These are phyloP conservation scores for Fusarium continuum DNA, from an alignment of 2,329 filamentous ascomycete species.

Conservation along the genomic window DNA sequence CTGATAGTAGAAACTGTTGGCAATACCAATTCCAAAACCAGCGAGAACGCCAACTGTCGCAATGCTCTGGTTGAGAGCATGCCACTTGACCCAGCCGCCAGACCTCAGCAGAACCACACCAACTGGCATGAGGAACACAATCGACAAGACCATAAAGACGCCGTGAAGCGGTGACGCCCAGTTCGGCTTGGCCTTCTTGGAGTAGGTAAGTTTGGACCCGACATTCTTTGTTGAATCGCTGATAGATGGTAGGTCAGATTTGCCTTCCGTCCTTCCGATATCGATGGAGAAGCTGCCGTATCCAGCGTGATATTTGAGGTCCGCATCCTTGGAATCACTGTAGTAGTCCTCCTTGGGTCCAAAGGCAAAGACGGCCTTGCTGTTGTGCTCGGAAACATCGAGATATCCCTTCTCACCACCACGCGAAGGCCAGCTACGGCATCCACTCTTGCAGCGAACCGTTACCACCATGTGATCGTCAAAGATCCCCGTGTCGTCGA, in stretches of 20 bases:
- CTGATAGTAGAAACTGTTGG: slow-evolving; percentile 62
- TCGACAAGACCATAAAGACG: slow-evolving; percentile 64
- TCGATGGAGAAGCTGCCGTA: slow-evolving; percentile 67
- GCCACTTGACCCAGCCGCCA: slow-evolving; percentile 62
- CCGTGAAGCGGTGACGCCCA: slow-evolving; percentile 56
- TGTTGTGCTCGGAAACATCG: slow-evolving; percentile 57
- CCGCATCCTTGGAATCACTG: slow-evolving; percentile 55
- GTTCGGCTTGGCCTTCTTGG: slow-evolving; percentile 48
- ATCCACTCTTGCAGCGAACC: slow-evolving; percentile 61
- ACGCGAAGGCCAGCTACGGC: slow-evolving; percentile 57
- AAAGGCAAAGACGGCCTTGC: slow-evolving; percentile 65
- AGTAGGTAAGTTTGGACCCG: slow-evolving; percentile 49
- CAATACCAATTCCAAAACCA: slow-evolving; percentile 63
- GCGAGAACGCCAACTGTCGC: slow-evolving; percentile 59
- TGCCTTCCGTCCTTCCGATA: slow-evolving; percentile 61
- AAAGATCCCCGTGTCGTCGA: slow-evolving; percentile 58
- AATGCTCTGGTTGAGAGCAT: slow-evolving; percentile 62
- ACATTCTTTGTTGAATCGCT: slow-evolving; percentile 47
- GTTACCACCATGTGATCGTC: slow-evolving; percentile 59
- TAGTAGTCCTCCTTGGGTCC: slow-evolving; percentile 58
- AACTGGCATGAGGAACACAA: slow-evolving; percentile 64
- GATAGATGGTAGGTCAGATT: slow-evolving; percentile 53
- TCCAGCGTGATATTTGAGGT: slow-evolving; percentile 61
- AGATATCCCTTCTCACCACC: slow-evolving; percentile 53
- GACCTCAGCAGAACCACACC: slow-evolving; percentile 64